phyloP scores from a whole-genome alignment of 768 basidiomycete species.

The Termitomyces sp. region DNA sequence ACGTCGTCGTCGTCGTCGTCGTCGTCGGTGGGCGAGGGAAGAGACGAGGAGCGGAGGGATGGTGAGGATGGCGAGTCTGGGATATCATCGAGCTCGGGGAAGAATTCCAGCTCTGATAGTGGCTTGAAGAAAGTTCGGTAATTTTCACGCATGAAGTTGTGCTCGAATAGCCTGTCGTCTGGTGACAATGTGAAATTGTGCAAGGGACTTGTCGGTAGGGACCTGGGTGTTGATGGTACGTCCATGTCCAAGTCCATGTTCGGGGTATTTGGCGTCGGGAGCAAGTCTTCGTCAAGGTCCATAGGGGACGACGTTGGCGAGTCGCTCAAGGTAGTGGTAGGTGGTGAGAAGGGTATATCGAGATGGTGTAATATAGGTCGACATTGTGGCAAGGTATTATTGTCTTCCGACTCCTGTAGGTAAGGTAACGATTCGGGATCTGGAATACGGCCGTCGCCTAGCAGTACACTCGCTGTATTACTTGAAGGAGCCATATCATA shows the following conservation, averaged over 20 bases:
- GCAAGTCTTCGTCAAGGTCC: constrained; percentile 15
- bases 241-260: constrained; percentile 6
- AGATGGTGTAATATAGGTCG: constrained; percentile 14
- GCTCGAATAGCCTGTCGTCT: constrained; percentile 3
- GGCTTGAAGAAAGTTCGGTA: background rate
- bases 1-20: constrained; percentile 15
- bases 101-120: constrained; percentile 3
- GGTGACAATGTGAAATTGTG: background rate
- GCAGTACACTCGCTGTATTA: background rate
- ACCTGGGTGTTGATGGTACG: constrained; percentile 20
- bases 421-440: constrained; percentile 1
- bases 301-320: constrained; percentile 7
- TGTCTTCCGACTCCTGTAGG: constrained; percentile 1
- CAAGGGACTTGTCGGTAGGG: constrained; percentile 11
- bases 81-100: constrained; percentile 11
- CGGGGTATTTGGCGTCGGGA: constrained; percentile 17
- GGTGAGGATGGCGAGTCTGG: constrained; percentile 15
- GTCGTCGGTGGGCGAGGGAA: constrained; percentile 23
- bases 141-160: background rate
- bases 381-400: constrained; percentile 4
- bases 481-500: constrained; percentile 3
- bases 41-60: constrained; percentile 13
- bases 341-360: constrained; percentile 12
- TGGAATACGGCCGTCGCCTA: background rate
- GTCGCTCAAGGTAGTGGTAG: constrained; percentile 7